Base-by-base conservation (phyloP, 1,139 yeast species). In the Yarrowia galli region DNA sequence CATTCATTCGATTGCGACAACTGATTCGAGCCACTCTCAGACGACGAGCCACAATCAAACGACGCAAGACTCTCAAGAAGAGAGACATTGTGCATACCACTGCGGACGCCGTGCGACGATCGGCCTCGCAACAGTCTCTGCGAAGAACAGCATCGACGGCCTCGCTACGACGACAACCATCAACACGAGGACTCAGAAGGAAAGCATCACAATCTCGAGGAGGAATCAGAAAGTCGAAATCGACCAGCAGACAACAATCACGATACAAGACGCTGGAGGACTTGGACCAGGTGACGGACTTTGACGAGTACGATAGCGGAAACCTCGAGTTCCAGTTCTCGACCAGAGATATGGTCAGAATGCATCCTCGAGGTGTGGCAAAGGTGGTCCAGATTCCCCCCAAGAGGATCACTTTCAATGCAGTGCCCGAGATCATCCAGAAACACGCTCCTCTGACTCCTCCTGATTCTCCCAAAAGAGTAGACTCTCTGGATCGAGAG, bases 1-100 rank as follows among this genome's bases (percentile, higher is more conserved):
- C 66, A 0, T 61, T 61, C 56, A 61, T 61, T 18, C 45, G 66
- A 36, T 28, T 61, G 1, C 54, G 66, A 6, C 66, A 61, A 36
- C 9, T 61, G 56, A 23, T 61, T 10, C 16, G 64, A 10, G 51
- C 46, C 5, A 58, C 64, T 7, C 40, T 58, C 8, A 28, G 64
- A 58, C 40, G 51, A 43, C 64, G 42, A 15, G 51, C 49, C 20
- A 28, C 51, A 28, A 28, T 58, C 42, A 58, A 40, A 22, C 18
- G 64, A 28, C 28, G 64, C 18, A 58, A 58, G 49, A 58, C 64
- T 10, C 40, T 58, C 22, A 58, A 18, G 13, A 42, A 43, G 42
- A 25, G 18, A 6, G 51, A 43, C 9, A 58, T 43, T 28, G 64
- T 58, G 49, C 64, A 58, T 25, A 58, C 51, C 16, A 43, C 64